Percentiles rank a stretch among this genome's conserved stretches.
Conservation (phyloP, 345 rosid species). For the Anastatica hierochuntica region DNA sequence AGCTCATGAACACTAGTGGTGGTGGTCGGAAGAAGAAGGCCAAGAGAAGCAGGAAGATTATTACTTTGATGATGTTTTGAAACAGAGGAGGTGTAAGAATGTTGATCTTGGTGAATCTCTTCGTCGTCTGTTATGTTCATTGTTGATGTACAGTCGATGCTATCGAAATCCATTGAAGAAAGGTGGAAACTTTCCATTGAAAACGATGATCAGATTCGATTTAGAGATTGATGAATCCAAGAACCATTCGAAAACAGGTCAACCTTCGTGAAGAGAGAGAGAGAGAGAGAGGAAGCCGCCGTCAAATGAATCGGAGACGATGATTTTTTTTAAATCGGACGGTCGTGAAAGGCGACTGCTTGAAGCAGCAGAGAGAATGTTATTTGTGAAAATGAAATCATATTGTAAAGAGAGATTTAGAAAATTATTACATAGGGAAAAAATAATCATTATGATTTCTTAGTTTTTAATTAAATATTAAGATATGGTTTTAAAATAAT, state of each 20-base stretch:
- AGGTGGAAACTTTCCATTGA: conserved; percentile 1
- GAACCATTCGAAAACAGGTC: conserved; percentile 27
- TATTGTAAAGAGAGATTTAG: conserved; percentile 1
- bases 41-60: conserved; percentile 30
- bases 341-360: conserved; percentile 17
- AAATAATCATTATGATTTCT: conserved; percentile 19
- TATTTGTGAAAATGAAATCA: neutral
- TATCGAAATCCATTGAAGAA: conserved; percentile 53
- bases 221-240: neutral
- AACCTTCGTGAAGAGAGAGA: conserved; percentile 18
- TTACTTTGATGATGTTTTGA: conserved; percentile 46
- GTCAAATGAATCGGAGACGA: conserved; percentile 21
- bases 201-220: conserved; percentile 6
- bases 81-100: conserved; percentile 40
- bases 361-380: too few relatives aligned
- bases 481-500: neutral
- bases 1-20: conserved; percentile 89
- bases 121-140: conserved; percentile 68
- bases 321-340: conserved; percentile 20
- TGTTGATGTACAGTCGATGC: conserved; percentile 67
- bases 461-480: neutral
- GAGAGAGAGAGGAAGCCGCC: conserved; percentile 11
- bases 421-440: neutral
- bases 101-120: conserved; percentile 65
- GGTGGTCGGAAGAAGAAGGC: conserved; percentile 53